A percentile compares a stretch with the other conserved stretches of the same genome.
Evolutionary conservation across 2,329 filamentous ascomycete species (phyloP).

Genomic region (Cyclaneusma minus): DNA sequence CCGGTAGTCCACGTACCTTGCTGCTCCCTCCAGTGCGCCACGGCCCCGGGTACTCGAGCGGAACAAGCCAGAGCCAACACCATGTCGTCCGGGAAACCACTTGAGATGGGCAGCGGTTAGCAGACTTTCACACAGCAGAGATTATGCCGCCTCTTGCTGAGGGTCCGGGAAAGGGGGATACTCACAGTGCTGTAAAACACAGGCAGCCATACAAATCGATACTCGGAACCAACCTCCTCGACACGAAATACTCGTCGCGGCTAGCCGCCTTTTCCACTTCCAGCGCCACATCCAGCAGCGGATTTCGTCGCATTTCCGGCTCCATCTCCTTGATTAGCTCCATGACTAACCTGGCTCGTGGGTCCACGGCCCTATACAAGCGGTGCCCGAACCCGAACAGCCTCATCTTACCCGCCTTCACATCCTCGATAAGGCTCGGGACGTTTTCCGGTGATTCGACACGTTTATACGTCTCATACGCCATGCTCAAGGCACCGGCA

Average conservation of each 20-base stretch:
- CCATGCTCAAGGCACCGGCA: constrained; percentile 31
- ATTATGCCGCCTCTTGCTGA: too few relatives aligned
- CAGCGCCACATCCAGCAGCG: constrained; percentile 21
- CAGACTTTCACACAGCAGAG: too few relatives aligned
- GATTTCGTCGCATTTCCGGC: constrained; percentile 12
- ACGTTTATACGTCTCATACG: constrained; percentile 24
- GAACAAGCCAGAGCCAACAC: too few relatives aligned
- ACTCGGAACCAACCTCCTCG: constrained; percentile 23
- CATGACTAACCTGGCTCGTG: constrained; percentile 11
- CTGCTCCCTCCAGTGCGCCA: too few relatives aligned
- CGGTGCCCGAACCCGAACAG: constrained; percentile 28
- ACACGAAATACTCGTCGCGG: constrained; percentile 21
- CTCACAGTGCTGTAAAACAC: constrained; percentile 24
- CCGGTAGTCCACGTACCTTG: too few relatives aligned
- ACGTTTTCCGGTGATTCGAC: constrained; percentile 24
- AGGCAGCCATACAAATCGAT: constrained; percentile 29
- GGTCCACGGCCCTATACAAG: constrained; percentile 22
- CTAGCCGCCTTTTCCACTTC: constrained; percentile 22
- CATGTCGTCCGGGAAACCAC: too few relatives aligned
- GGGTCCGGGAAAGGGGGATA: too few relatives aligned
- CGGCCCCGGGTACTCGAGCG: too few relatives aligned
- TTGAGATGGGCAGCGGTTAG: too few relatives aligned
- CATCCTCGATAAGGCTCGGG: constrained; percentile 21
- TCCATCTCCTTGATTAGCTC: constrained; percentile 17
- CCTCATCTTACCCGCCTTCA: constrained; percentile 24